Base-by-base conservation (phyloP, 176 grass and related monocot species). In the Stipa capillata region DNA sequence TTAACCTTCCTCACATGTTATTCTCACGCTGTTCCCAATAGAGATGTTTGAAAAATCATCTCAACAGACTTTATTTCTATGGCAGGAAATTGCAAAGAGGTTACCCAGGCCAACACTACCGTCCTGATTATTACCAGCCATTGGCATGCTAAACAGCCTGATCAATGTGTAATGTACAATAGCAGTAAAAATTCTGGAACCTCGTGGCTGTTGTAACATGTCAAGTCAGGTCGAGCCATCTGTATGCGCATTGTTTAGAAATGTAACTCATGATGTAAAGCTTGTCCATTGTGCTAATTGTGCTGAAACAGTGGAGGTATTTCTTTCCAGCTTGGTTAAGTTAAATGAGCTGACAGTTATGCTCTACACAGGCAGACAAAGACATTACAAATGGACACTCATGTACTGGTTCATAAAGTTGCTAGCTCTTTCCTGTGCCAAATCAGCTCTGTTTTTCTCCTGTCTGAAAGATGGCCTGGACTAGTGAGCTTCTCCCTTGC, bases 1-100 rank as follows among this genome's bases (percentile, higher is more conserved):
- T 25, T 5, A 16, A 2, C 32, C 40, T 63, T 45, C 47, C 2
- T 32, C 17, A 10, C 52, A 12, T 42, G 21, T 23, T 23, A 16
- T 55, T 43, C 7, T 34, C 72, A 25, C 18, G 8, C 8, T 54
- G 9, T n/a, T 35, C 18, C 36, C 20, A 63, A 6, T 15, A 24
- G 17, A 23, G 23, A 50, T 69, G 33, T 29, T 37, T 49, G 24
- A 18, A 27, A 21, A 69, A 13, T 49, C 12, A 48, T 81, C 1
- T 67, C 68, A 75, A 66, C 16, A 31, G 0, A 16, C 9, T 85
- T 34, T 21, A 13, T 29, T 37, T 14, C 2, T n/a, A 16, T 57
- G 35, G 55, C 69, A 86, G 84, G 84, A 86, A 86, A 74, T 86
- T 0, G 77, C 77, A 0, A 73, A 86, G 68, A 80, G 76, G 58